Percentiles rank a stretch among this genome's conserved stretches.
These are phyloP conservation scores for Phytophthora ramorum DNA, from an alignment of 352 stramenopile genomes.

Conservation along the genomic window DNA sequence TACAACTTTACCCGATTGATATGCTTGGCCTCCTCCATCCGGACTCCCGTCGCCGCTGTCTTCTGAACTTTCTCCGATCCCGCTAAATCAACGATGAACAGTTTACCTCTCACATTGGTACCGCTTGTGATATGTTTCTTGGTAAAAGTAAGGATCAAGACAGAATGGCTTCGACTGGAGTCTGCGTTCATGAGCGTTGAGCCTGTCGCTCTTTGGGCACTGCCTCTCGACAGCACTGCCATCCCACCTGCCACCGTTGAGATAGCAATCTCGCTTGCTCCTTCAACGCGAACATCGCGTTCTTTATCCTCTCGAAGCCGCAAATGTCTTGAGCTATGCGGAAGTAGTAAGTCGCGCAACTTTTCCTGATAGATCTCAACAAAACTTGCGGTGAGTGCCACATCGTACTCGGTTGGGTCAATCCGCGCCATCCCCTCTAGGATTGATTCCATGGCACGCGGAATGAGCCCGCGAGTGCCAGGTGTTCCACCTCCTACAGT, in stretches of 20 bases:
- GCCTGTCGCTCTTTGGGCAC: conserved; percentile 46
- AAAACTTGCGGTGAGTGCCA: conserved; percentile 57
- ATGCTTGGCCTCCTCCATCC: conserved; percentile 76
- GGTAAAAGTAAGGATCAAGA: conserved; percentile 65
- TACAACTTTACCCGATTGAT: conserved; percentile 62
- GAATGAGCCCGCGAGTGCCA: conserved; percentile 44
- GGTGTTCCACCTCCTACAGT: conserved; percentile 37
- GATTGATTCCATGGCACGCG: conserved; percentile 47
- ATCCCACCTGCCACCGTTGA: conserved; percentile 36
- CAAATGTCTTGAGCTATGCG: conserved; percentile 36
- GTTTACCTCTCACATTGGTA: conserved; percentile 25
- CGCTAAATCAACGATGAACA: conserved; percentile 78
- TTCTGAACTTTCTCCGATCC: conserved; percentile 73
- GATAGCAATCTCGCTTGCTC: conserved; percentile 55
- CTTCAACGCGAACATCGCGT: conserved; percentile 53
- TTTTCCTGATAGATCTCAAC: conserved; percentile 81
- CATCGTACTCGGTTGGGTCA: conserved; percentile 28
- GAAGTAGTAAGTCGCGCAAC: conserved; percentile 62
- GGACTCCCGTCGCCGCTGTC: conserved; percentile 49
- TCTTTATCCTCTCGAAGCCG: conserved; percentile 56
- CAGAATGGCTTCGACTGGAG: conserved; percentile 75
- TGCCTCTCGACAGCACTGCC: conserved; percentile 45
- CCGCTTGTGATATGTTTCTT: conserved; percentile 24
- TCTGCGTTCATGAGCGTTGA: conserved; percentile 63
- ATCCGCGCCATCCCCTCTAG: conserved; percentile 31